Evolutionary conservation across 2,329 filamentous ascomycete genomes (phyloP).

Genomic region (Acephala macrosclerotiorum): DNA sequence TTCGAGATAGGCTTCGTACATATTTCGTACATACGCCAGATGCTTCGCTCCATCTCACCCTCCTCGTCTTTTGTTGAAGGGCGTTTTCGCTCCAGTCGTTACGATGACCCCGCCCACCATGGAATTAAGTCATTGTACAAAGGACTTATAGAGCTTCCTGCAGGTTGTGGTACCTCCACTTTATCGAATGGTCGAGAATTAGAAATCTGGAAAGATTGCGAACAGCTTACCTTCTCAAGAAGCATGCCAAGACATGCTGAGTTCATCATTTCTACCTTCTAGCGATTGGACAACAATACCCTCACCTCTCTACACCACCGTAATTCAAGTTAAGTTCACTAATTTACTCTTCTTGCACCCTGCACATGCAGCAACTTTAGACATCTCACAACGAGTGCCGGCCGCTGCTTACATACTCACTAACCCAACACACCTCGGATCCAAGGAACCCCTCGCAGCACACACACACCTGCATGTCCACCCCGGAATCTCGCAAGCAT

Average conservation of each 20-base stretch:
- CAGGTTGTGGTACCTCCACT: neutral
- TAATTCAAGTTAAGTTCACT: neutral
- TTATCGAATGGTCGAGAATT: neutral
- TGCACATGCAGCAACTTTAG: neutral
- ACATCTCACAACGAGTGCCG: neutral
- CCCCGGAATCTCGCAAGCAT: neutral
- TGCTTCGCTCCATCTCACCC: neutral
- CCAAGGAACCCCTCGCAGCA: neutral
- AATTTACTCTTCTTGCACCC: neutral
- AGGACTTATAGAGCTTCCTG: neutral
- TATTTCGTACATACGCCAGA: neutral
- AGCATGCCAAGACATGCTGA: neutral
- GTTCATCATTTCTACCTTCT: neutral
- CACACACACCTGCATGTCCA: neutral
- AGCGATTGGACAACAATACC: constrained; percentile 1
- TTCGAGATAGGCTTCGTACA: neutral
- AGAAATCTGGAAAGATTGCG: no score
- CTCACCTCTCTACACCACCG: no score
- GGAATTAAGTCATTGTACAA: neutral
- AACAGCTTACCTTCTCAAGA: neutral
- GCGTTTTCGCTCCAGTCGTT: neutral
- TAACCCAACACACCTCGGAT: neutral
- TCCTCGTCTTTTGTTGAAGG: neutral
- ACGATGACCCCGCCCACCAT: constrained; percentile 1
- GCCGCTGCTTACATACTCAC: neutral